Percentiles rank a stretch among this genome's conserved stretches.
Conservation (phyloP, 257 asterid genomes). For the Plantago ovata region DNA sequence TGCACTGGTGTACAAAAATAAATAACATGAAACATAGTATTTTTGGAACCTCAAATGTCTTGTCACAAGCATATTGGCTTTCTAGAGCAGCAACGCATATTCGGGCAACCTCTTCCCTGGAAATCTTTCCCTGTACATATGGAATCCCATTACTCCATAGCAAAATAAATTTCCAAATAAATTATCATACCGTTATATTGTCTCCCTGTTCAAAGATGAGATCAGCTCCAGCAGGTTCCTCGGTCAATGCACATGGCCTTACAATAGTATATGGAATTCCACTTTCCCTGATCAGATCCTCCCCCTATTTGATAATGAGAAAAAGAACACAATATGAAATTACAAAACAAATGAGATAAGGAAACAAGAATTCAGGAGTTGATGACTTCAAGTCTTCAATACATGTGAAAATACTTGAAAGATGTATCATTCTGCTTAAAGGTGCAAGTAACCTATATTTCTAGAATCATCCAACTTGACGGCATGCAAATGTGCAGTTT, state of each 20-base stretch:
- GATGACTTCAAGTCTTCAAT: background rate
- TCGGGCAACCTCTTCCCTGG: slow-evolving; percentile 89
- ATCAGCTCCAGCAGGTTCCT: slow-evolving; percentile 99
- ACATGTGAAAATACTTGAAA: background rate
- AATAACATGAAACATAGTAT: too few relatives aligned
- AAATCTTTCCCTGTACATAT: slow-evolving; percentile 71
- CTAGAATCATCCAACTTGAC: too few relatives aligned
- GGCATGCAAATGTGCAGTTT: too few relatives aligned
- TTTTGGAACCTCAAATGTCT: slow-evolving; percentile 82
- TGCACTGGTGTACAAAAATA: too few relatives aligned
- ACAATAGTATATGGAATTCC: slow-evolving; percentile 85
- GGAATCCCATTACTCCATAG: background rate
- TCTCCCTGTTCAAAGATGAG: slow-evolving; percentile 94
- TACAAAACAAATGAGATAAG: background rate
- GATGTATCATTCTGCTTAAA: too few relatives aligned
- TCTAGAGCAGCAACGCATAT: slow-evolving; percentile 85
- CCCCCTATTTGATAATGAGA: slow-evolving; percentile 50
- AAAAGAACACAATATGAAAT: slow-evolving; percentile 7
- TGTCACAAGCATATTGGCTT: slow-evolving; percentile 85
- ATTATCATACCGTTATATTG: slow-evolving; percentile 67
- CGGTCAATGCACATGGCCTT: slow-evolving; percentile 96
- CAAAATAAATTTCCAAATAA: background rate
- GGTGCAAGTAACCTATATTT: too few relatives aligned
- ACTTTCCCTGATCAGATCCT: slow-evolving; percentile 84
- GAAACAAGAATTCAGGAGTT: background rate